Base-by-base conservation (phyloP, 371 early-diverging fungal genomes). In the Lichtheimia ornata region DNA sequence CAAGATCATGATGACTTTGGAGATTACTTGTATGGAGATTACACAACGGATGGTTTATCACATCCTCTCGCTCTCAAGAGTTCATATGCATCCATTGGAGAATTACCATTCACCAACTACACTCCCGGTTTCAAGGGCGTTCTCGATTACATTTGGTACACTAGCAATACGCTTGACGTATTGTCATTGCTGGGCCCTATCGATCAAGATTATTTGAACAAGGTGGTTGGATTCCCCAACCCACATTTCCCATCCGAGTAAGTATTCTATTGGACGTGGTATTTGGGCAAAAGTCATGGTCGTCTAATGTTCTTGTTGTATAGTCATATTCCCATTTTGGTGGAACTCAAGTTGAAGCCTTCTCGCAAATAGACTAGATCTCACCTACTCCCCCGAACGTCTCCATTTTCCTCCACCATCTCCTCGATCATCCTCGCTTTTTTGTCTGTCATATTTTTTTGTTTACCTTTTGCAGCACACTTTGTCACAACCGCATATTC, bases 121-220 rank as follows among this genome's bases (percentile, higher is more conserved):
- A 97, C 95, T 9, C 95, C 98, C 3, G 73, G 73, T 1, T 99
- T 95, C 69, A 88, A 84, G 58, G 99, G 95, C 0, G 92, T 93
- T n/a, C 94, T 99, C 64, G 99, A 99, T 79, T 99, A 98, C 71
- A 93, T 99, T 63, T 99, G 97, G 92, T 94, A 94, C 81, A 83
- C 92, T 5, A 87, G 86, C 50, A 85, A 83, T 45, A 85, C 93
- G 27, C 71, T 94, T 40, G 79, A 84, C 20, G 86, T 91, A 13
- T 82, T 91, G 17, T 96, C 96, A 0, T 71, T 97, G 18, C 74
- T 98, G 56, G 93, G 93, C 5, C 84, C 90, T 18, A 86, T 99
- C 4, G 95, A 95, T 60, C 83, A 84, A 45, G 91, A 91, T 58
- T 96, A 95, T 73, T 68, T 89, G 43, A 69, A 70, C 7, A 86